These are phyloP conservation scores for Thielaviopsis euricoi DNA, from an alignment of 2,329 filamentous ascomycete species.

Conservation along the genomic window DNA sequence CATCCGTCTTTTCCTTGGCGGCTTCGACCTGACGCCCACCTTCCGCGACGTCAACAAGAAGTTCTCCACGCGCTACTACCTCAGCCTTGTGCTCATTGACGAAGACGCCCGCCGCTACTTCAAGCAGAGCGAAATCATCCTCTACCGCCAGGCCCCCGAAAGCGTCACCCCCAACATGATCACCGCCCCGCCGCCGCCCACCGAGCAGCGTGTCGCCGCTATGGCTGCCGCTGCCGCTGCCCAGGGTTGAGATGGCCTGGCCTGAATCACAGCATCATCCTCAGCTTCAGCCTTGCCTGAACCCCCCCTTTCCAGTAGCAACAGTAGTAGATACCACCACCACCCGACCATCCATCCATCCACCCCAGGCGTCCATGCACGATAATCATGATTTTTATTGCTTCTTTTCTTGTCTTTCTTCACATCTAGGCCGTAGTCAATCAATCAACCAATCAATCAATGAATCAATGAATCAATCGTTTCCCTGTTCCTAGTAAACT, in stretches of 20 bases:
- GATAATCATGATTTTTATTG: not conserved
- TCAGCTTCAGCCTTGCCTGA: too few relatives aligned
- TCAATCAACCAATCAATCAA: not conserved
- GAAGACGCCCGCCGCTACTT: constrained; percentile 97
- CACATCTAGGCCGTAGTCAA: too few relatives aligned
- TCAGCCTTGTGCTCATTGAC: constrained; percentile 88
- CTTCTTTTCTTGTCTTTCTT: not conserved
- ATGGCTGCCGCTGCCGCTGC: constrained; percentile 18
- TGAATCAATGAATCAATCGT: too few relatives aligned
- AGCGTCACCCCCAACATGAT: constrained; percentile 10
- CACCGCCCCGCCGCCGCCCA: constrained; percentile 22
- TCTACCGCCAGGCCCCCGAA: constrained; percentile 68
- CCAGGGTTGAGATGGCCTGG: constrained; percentile 13
- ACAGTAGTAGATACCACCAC: not conserved
- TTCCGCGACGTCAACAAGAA: constrained; percentile 99
- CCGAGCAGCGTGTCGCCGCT: constrained; percentile 26
- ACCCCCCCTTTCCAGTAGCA: constrained; percentile 14
- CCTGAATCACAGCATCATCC: too few relatives aligned
- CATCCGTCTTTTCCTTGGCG: constrained; percentile 89
- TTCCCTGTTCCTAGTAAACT: too few relatives aligned
- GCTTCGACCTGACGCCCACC: constrained; percentile 92
- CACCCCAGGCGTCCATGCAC: too few relatives aligned
- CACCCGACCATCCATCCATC: too few relatives aligned
- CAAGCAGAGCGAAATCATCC: constrained; percentile 96
- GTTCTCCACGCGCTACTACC: constrained; percentile 94